phyloP scores from a whole-genome alignment of 75 land plant genomes.

The Pinus taeda region DNA sequence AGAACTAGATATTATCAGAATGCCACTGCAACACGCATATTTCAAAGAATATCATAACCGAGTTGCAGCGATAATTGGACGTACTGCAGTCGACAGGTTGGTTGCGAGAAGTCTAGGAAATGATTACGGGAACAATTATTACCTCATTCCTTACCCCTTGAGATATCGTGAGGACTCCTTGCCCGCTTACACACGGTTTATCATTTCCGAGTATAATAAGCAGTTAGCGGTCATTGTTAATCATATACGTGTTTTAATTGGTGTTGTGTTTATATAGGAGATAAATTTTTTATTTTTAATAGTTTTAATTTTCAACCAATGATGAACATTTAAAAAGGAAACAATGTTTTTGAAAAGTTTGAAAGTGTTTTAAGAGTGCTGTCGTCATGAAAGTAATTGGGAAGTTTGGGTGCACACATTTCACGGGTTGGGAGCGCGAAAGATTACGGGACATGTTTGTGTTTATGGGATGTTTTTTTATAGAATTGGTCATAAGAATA shows the following conservation, averaged over 20 bases:
- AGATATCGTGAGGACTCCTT: slow-evolving; percentile 48
- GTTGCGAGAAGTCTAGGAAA: slow-evolving; percentile 47
- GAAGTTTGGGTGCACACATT: slow-evolving; percentile 21
- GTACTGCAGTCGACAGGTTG: too few species aligned
- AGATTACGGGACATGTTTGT: slow-evolving; percentile 55
- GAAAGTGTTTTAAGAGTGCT: too few species aligned
- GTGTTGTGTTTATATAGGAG: neutral
- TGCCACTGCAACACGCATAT: slow-evolving; percentile 39
- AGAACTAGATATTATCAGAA: slow-evolving; percentile 50
- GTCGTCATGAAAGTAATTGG: too few species aligned
- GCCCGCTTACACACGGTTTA: slow-evolving; percentile 33
- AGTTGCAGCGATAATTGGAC: slow-evolving; percentile 44
- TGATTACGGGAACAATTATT: slow-evolving; percentile 86
- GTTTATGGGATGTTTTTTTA: slow-evolving; percentile 74
- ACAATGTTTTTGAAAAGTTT: too few species aligned
- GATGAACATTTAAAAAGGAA: too few species aligned
- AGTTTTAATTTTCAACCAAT: too few species aligned
- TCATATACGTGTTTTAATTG: neutral
- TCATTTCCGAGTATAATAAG: slow-evolving; percentile 32
- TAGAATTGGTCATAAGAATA: slow-evolving; percentile 38
- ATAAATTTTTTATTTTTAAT: too few species aligned
- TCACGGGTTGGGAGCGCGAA: slow-evolving; percentile 58
- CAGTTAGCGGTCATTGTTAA: slow-evolving; percentile 39
- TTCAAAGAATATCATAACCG: slow-evolving; percentile 46
- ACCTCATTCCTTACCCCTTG: slow-evolving; percentile 49